These are phyloP conservation scores for Amaranthus cruentus DNA, from an alignment of 148 eudicot genomes.

Conservation along the genomic window DNA sequence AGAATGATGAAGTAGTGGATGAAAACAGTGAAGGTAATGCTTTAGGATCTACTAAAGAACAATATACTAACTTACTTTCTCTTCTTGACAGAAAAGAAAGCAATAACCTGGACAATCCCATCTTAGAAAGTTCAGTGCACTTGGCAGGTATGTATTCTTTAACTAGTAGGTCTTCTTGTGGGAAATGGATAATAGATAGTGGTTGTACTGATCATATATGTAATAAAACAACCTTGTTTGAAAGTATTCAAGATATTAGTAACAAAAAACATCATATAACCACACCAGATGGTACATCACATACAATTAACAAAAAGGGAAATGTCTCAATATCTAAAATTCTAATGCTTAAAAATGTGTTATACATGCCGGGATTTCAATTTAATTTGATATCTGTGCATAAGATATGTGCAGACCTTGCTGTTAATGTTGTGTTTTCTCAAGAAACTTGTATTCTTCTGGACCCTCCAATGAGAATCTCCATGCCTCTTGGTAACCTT, in stretches of 20 bases:
- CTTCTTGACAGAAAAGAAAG: not conserved
- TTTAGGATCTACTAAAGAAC: no score
- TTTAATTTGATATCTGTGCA: not conserved
- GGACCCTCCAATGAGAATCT: not conserved
- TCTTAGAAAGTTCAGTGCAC: no score
- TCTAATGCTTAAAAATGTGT: not conserved
- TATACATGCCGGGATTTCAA: not conserved
- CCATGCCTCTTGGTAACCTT: not conserved
- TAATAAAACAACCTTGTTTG: not conserved
- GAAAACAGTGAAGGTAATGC: no score
- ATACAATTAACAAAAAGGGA: no score
- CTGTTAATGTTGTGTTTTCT: not conserved
- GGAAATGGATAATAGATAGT: not conserved
- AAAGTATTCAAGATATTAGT: not conserved
- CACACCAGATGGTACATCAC: not conserved
- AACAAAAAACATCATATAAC: not conserved
- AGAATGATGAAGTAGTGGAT: no score
- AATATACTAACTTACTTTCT: no score
- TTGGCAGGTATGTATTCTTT: not conserved
- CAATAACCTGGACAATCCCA: no score
- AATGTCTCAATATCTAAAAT: no score
- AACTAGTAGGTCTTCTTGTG: not conserved
- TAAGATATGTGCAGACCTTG: not conserved
- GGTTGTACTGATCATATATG: slow-evolving; percentile 2
- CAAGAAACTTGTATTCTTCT: not conserved